Percentiles rank a stretch among this genome's conserved stretches.
These are phyloP conservation scores for Alternaria burnsii DNA, from an alignment of 2,329 filamentous ascomycete species.

Conservation along the genomic window DNA sequence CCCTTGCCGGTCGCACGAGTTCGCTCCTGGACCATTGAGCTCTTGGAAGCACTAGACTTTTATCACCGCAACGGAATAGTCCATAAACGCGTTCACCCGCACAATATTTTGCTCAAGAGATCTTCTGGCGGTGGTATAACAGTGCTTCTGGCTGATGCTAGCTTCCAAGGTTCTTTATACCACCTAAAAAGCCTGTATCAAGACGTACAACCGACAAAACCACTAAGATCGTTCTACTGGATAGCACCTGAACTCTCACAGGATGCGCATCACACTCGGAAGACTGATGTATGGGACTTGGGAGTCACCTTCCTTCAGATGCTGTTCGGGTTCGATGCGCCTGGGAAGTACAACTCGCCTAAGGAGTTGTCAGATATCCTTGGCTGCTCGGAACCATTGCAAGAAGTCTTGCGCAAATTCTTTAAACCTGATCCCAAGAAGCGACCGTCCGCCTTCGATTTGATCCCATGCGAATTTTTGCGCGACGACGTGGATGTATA, in stretches of 20 bases:
- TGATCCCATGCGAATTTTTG: constrained; percentile 67
- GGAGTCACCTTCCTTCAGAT: constrained; percentile 93
- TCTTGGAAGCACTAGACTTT: constrained; percentile 87
- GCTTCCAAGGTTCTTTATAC: constrained; percentile 74
- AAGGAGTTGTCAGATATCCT: constrained; percentile 75
- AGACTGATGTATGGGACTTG: constrained; percentile 95
- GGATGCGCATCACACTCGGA: constrained; percentile 67
- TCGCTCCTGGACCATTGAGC: constrained; percentile 88
- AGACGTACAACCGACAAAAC: constrained; percentile 61
- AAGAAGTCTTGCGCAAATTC: constrained; percentile 82
- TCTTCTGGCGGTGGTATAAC: constrained; percentile 70
- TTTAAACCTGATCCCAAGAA: constrained; percentile 88
- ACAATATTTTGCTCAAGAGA: constrained; percentile 80
- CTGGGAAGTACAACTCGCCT: constrained; percentile 81
- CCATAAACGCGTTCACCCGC: constrained; percentile 82
- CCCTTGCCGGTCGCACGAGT: constrained; percentile 77
- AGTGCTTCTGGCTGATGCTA: constrained; percentile 77
- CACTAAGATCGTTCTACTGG: constrained; percentile 83
- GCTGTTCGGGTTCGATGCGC: constrained; percentile 83
- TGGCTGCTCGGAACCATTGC: constrained; percentile 75
- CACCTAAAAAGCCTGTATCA: constrained; percentile 64
- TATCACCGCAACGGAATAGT: constrained; percentile 85
- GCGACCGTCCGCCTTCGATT: constrained; percentile 80
- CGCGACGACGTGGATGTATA: constrained; percentile 59
- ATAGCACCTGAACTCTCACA: constrained; percentile 77